These are phyloP conservation scores for Scedosporium minutisporum DNA, from an alignment of 2,329 filamentous ascomycete genomes.

Conservation along the genomic window DNA sequence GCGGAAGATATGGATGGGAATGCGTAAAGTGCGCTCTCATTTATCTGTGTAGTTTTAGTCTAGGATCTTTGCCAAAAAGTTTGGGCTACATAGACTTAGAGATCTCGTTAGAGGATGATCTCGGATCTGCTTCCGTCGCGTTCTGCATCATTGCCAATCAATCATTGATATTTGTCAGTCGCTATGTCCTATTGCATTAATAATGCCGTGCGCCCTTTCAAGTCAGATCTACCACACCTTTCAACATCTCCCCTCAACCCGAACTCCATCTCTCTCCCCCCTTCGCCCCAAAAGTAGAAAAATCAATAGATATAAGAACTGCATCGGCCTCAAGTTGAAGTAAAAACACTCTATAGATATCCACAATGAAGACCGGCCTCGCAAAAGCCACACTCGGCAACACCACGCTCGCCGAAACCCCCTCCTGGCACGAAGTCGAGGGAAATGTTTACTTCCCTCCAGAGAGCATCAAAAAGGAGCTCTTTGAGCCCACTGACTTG, in stretches of 20 bases:
- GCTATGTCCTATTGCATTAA: neutral
- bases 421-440: slow-evolving; percentile 44
- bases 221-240: neutral
- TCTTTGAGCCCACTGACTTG: slow-evolving; percentile 33
- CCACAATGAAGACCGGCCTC: slow-evolving; percentile 16
- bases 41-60: neutral
- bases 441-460: slow-evolving; percentile 49
- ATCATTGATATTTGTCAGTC: neutral
- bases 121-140: neutral
- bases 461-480: slow-evolving; percentile 31
- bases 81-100: too few relatives aligned
- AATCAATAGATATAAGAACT: neutral
- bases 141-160: neutral
- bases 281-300: neutral
- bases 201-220: neutral
- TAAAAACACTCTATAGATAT: neutral
- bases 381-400: slow-evolving; percentile 37
- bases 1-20: neutral
- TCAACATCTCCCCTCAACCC: neutral
- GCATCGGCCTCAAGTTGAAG: neutral
- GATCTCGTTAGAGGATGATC: too few relatives aligned
- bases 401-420: slow-evolving; percentile 38
- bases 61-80: too few relatives aligned
- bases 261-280: too few relatives aligned
- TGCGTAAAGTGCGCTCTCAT: neutral